Evolutionary conservation across 1,139 yeast genomes (phyloP).

Genomic region (Torulaspora pretoriensis): DNA sequence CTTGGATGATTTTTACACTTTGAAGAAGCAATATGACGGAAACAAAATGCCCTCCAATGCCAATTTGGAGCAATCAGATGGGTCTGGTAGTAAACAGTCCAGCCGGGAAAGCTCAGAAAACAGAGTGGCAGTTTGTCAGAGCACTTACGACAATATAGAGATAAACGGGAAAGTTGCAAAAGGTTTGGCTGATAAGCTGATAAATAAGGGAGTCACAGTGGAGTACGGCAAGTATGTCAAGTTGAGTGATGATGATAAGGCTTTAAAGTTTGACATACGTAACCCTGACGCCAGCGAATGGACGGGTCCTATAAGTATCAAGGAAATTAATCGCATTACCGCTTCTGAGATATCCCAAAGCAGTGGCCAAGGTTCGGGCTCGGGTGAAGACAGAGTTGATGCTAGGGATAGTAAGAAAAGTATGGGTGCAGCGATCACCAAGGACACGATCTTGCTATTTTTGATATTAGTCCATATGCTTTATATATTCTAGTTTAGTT

Average conservation of each 20-base stretch:
- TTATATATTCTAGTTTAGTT: not conserved
- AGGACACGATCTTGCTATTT: not conserved
- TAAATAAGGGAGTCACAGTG: conserved; percentile 47
- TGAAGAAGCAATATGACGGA: conserved; percentile 47
- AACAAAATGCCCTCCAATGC: conserved; percentile 32
- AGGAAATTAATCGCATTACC: conserved; percentile 3
- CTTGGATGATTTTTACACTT: conserved; percentile 50
- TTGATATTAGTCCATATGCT: not conserved
- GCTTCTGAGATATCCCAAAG: conserved; percentile 1
- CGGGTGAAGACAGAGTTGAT: not conserved
- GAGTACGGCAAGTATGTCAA: conserved; percentile 47
- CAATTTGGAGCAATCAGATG: conserved; percentile 10
- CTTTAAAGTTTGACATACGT: conserved; percentile 18
- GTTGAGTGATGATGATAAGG: conserved; percentile 36
- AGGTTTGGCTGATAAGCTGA: conserved; percentile 44
- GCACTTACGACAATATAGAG: conserved; percentile 50
- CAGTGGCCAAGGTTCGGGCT: not conserved
- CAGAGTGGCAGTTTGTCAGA: conserved; percentile 38
- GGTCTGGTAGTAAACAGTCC: conserved; percentile 7
- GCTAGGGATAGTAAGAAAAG: not conserved
- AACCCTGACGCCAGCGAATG: conserved; percentile 20
- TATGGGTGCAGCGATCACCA: not conserved
- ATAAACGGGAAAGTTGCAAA: conserved; percentile 47
- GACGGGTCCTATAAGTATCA: conserved; percentile 7
- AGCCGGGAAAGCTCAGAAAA: not conserved